Base-by-base conservation (phyloP, 345 rosid genomes). In the Nephelium lappaceum region DNA sequence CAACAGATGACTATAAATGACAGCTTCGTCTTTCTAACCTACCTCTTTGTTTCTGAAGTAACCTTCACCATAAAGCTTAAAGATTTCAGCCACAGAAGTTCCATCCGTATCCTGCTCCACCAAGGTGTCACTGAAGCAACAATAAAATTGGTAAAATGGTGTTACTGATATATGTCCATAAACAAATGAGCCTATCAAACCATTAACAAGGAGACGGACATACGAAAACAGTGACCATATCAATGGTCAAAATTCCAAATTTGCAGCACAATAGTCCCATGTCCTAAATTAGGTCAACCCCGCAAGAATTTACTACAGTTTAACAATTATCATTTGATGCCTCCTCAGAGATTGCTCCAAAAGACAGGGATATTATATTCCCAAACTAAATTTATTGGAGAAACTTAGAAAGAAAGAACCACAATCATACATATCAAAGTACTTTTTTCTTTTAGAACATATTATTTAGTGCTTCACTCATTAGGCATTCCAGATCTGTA, bases 11-110 rank as follows among this genome's bases (percentile, higher is more conserved):
- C 4, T 23, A 69, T 36, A 47, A 14, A 5, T 58, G 63, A 19
- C 12, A 45, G 73, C 19, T 24, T 41, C 11, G 1, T 62, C 53
- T 75, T 64, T 55, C 43, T 27, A 47, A 79, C 83, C 8, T 81
- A 91, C 99, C 99, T 96, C 99, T 79, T 89, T 94, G n/a, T 86
- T 86, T 83, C 99, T 89, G 84, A 96, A 94, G 86, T 87, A 92
- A 47, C 80, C 86, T 74, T 95, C 99, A 73, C 99, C 98, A 68
- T 90, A 87, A 24, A 83, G 88, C 81, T 87, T 86, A 83, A 95
- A 95, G 12, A 95, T 91, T 77, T 93, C 94, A 78, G 98, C 87
- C 21, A 95, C 95, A n/a, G 97, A 78, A 53, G 86, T 84, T 83
- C 94, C 98, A 65, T 84, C 81, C 39, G 83, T 84, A 1, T 83